phyloP scores from a whole-genome alignment of 768 basidiomycete species.

The Ephemerocybe angulata region DNA sequence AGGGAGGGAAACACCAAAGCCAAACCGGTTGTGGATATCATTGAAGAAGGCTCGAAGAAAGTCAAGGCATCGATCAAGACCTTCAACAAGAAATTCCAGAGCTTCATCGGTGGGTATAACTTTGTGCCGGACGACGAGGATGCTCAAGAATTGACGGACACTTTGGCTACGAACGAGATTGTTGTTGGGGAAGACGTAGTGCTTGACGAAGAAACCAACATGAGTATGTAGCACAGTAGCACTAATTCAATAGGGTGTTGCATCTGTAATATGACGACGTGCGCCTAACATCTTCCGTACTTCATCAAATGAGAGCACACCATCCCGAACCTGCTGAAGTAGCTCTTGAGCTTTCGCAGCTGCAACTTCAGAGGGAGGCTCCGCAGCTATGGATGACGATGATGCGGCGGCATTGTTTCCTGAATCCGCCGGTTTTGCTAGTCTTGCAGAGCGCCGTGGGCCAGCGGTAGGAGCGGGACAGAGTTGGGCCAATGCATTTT shows the following conservation, averaged over 20 bases:
- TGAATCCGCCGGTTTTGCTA: too few species aligned
- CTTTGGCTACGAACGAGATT: not conserved
- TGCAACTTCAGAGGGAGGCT: too few species aligned
- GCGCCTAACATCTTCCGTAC: not conserved
- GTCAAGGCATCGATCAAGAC: not conserved
- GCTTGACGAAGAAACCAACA: not conserved
- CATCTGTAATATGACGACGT: not conserved
- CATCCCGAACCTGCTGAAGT: too few species aligned
- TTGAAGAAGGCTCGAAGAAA: constrained; percentile 7
- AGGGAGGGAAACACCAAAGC: not conserved
- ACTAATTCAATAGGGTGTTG: too few species aligned
- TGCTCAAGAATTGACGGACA: not conserved
- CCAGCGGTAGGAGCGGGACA: too few species aligned
- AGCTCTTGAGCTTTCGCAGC: too few species aligned
- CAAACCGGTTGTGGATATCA: constrained; percentile 16
- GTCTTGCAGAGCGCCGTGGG: too few species aligned
- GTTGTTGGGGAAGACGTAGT: not conserved
- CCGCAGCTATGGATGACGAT: too few species aligned
- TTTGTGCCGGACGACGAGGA: not conserved
- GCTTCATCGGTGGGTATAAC: not conserved
- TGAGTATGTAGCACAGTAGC: not conserved
- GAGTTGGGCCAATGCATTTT: too few species aligned
- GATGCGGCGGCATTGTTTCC: too few species aligned
- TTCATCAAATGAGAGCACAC: too few species aligned
- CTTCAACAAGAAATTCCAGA: not conserved